Percentiles rank a stretch among this genome's conserved stretches.
Evolutionary conservation across 164 flowering plant species (phyloP).

Genomic region (Aristolochia fimbriata): DNA sequence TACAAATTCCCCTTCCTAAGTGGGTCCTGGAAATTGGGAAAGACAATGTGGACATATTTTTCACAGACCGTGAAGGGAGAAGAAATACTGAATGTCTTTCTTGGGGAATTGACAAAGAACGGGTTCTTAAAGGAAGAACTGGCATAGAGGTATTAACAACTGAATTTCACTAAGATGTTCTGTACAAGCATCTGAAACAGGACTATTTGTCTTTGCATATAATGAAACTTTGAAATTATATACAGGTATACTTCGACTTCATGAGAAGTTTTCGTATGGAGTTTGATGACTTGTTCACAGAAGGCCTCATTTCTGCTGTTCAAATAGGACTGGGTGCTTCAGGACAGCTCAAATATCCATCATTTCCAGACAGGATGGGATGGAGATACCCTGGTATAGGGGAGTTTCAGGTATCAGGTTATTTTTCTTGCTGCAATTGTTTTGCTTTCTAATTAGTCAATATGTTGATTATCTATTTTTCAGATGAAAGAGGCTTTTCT

Average conservation of each 20-base stretch:
- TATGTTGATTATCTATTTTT: background rate
- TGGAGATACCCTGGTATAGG: slow-evolving; percentile 95
- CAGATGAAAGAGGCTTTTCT: background rate
- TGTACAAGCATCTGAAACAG: slow-evolving; percentile 28
- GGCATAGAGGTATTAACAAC: slow-evolving; percentile 58
- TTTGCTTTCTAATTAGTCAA: too few species aligned
- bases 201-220: slow-evolving; percentile 32
- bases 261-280: slow-evolving; percentile 87
- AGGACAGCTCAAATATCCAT: slow-evolving; percentile 78
- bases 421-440: background rate
- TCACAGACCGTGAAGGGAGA: slow-evolving; percentile 81
- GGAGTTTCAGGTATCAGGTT: slow-evolving; percentile 83
- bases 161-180: background rate
- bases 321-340: slow-evolving; percentile 84
- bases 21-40: slow-evolving; percentile 85
- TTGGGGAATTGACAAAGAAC: slow-evolving; percentile 85
- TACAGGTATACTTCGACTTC: slow-evolving; percentile 79
- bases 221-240: background rate
- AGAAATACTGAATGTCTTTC: slow-evolving; percentile 70
- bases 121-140: slow-evolving; percentile 71
- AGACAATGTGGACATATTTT: slow-evolving; percentile 71
- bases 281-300: slow-evolving; percentile 79
- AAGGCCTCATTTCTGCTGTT: slow-evolving; percentile 55
- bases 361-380: slow-evolving; percentile 66
- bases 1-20: slow-evolving; percentile 59